These are phyloP conservation scores for Candida jianshihensis DNA, from an alignment of 805 yeast species.

Conservation along the genomic window DNA sequence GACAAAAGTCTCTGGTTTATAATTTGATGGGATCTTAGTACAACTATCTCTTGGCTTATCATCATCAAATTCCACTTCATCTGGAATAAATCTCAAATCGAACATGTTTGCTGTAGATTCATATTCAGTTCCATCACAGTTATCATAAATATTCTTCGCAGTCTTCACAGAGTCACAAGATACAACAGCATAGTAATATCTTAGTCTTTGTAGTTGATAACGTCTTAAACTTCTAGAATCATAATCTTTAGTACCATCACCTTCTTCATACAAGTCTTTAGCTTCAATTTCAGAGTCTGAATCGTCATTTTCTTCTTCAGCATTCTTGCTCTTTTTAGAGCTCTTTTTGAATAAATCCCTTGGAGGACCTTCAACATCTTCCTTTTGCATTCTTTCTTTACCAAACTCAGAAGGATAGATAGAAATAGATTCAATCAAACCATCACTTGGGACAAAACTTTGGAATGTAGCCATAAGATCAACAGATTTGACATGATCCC, in stretches of 20 bases:
- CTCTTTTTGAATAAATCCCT: constrained; percentile 62
- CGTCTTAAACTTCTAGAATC: constrained; percentile 78
- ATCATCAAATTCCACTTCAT: constrained; percentile 80
- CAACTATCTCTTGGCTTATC: constrained; percentile 72
- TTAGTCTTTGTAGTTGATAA: constrained; percentile 85
- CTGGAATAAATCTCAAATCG: constrained; percentile 89
- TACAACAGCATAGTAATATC: constrained; percentile 91
- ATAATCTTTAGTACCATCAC: constrained; percentile 75
- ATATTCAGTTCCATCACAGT: constrained; percentile 91
- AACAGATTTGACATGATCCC: constrained; percentile 89
- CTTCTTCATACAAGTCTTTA: constrained; percentile 70
- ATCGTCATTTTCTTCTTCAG: constrained; percentile 33
- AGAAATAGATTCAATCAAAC: constrained; percentile 58
- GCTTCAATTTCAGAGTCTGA: constrained; percentile 53
- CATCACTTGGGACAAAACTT: constrained; percentile 75
- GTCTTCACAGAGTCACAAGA: constrained; percentile 69
- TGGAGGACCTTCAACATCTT: constrained; percentile 91
- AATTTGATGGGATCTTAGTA: constrained; percentile 61
- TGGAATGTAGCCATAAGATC: constrained; percentile 86
- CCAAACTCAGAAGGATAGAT: constrained; percentile 91
- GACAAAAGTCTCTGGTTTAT: constrained; percentile 73
- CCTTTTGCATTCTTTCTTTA: constrained; percentile 82
- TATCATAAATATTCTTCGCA: constrained; percentile 69
- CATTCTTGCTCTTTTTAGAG: constrained; percentile 28
- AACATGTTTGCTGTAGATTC: constrained; percentile 94